Conservation (phyloP, 179 eudicot species). For the Heliamphora pulchella region DNA sequence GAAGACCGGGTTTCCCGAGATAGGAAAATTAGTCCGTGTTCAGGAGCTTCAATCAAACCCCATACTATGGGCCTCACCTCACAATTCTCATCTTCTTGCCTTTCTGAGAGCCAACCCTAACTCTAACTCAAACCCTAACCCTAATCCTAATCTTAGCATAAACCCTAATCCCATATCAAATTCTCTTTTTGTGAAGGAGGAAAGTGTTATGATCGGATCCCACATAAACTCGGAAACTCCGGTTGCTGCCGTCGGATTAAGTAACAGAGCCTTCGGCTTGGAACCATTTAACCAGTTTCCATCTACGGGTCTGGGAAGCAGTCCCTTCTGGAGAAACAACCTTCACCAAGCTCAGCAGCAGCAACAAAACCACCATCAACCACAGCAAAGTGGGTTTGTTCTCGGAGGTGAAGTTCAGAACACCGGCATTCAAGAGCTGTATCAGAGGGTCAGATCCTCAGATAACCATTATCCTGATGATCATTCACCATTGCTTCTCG, state of each 20-base stretch:
- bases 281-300: conserved; percentile 26
- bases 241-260: conserved; percentile 18
- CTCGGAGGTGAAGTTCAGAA: conserved; percentile 31
- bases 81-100: conserved; percentile 46
- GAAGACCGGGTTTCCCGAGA: conserved; percentile 14
- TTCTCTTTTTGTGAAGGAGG: conserved; percentile 21
- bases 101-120: conserved; percentile 48
- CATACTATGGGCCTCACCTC: conserved; percentile 31
- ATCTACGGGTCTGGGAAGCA: conserved; percentile 18
- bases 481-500: conserved; percentile 20
- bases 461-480: conserved; percentile 25
- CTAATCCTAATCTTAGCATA: not conserved
- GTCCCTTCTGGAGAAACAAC: conserved; percentile 35
- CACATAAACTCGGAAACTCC: conserved; percentile 15
- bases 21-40: conserved; percentile 33
- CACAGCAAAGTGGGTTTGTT: conserved; percentile 26
- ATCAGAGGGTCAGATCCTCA: conserved; percentile 53
- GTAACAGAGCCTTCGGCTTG: conserved; percentile 24
- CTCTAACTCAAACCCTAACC: conserved; percentile 40
- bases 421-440: conserved; percentile 40
- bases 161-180: not conserved
- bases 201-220: conserved; percentile 18
- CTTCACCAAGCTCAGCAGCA: conserved; percentile 12
- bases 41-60: conserved; percentile 30
- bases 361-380: conserved; percentile 11